Evolutionary conservation across 352 stramenopile species (phyloP), one percentile per base, ranked within the genome.

Genomic region (Phytophthora cactorum): DNA sequence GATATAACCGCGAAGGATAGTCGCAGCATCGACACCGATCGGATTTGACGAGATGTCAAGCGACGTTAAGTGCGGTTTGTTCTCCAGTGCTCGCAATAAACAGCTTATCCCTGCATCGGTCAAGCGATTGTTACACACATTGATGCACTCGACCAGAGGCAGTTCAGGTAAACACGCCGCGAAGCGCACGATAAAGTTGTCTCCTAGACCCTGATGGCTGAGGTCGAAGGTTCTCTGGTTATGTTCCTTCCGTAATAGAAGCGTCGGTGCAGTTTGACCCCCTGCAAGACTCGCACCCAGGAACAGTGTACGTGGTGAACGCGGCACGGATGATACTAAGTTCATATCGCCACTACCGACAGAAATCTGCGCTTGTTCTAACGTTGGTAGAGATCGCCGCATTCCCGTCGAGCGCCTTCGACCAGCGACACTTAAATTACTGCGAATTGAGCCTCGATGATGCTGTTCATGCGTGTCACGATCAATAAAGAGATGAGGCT

Each of bases 1-100:
- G n/a, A 89, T 79, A 56, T 92, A 90, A 2, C 81, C 73, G 0
- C 82, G 79, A 4, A 92, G 72, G 2, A 76, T 79, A 8, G 61
- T 58, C 8, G 81, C 78, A 31, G 80, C 86, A 27, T 77, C 51
- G 5, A 63, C 11, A 2, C 82, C 82, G 6, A 92, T 75, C 56
- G 81, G 67, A 41, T 92, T 92, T 15, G 80, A 72, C 3, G 82
- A 90, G 25, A 92, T 78, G 52, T 92, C 74, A 14, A 92, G 68
- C 12, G 74, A 81, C 2, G 68, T 84, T 29, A 90, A 51, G 46
- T 88, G 82, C 1, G 81, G 80, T 39, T 92, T 92, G 67, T 90
- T 86, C 61, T 90, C 84, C 2, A 92, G 70, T 2, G 84, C 82
- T 5, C 75, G 63, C 4, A 92, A 58, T 8, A 92, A 52, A 8